Evolutionary conservation across 2,329 filamentous ascomycete species (phyloP).

Genomic region (Lachnellula cervina): DNA sequence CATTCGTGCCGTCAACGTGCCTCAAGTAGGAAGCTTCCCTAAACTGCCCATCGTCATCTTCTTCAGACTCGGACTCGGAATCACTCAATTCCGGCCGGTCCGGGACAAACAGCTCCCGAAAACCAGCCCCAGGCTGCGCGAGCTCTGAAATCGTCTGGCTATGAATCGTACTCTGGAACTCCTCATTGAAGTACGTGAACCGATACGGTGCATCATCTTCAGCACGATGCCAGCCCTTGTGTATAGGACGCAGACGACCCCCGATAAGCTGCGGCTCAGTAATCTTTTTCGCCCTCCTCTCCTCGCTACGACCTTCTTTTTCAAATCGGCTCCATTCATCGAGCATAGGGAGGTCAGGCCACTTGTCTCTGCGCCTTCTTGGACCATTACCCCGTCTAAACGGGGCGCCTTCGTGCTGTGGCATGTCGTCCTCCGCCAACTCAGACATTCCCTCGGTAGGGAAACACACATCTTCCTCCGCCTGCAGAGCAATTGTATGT

Average conservation of each 20-base stretch:
- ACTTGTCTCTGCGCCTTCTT: constrained; percentile 61
- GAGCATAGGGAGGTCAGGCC: constrained; percentile 79
- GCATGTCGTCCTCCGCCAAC: constrained; percentile 69
- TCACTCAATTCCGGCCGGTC: constrained; percentile 74
- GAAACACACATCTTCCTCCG: constrained; percentile 89
- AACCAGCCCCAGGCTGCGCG: constrained; percentile 76
- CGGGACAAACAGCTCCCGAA: constrained; percentile 84
- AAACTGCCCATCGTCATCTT: constrained; percentile 51
- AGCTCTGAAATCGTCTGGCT: constrained; percentile 93
- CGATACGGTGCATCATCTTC: constrained; percentile 89
- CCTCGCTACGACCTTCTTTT: constrained; percentile 80
- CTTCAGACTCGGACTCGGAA: constrained; percentile 48
- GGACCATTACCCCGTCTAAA: constrained; percentile 21
- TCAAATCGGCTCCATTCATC: constrained; percentile 90
- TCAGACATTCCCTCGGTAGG: constrained; percentile 76
- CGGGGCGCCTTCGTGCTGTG: constrained; percentile 42
- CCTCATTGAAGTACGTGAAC: constrained; percentile 98
- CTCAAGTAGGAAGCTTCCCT: constrained; percentile 28
- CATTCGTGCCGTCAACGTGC: constrained; percentile 32
- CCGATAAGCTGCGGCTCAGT: constrained; percentile 91
- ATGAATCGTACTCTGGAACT: constrained; percentile 92
- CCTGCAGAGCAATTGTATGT: constrained; percentile 57
- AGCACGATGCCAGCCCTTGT: constrained; percentile 76
- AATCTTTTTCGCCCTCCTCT: constrained; percentile 81
- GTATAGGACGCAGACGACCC: constrained; percentile 76